Evolutionary conservation across 306 rosid genomes (phyloP).

Genomic region (Cercis canadensis): DNA sequence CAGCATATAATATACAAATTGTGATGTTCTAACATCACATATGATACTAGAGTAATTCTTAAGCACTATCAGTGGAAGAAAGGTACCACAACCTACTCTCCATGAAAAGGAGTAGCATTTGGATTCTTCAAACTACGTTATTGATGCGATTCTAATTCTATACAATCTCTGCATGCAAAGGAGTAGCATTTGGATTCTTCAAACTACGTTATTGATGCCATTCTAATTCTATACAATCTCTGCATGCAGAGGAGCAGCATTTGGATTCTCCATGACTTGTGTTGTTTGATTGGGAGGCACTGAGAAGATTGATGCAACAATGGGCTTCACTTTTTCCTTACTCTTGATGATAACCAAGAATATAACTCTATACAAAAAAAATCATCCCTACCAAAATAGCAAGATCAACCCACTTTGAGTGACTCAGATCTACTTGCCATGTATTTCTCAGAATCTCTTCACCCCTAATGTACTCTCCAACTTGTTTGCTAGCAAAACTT

Average conservation of each 20-base stretch:
- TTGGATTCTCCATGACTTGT: neutral
- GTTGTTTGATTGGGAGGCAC: slow-evolving; percentile 2
- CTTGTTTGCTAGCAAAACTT: slow-evolving; percentile 1
- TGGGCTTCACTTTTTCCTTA: slow-evolving; percentile 39
- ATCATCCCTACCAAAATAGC: slow-evolving; percentile 52
- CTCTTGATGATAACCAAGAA: slow-evolving; percentile 47
- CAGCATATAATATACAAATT: no score
- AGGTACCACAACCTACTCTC: no score
- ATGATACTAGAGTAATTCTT: no score
- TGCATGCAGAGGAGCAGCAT: neutral
- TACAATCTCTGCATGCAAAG: no score
- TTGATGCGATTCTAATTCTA: no score
- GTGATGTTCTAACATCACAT: no score
- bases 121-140: no score
- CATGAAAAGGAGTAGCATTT: no score
- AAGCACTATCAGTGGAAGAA: no score
- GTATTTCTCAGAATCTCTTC: slow-evolving; percentile 38
- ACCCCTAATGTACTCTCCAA: slow-evolving; percentile 23
- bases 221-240: neutral
- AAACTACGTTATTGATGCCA: no score
- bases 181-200: no score
- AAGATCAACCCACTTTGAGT: slow-evolving; percentile 62
- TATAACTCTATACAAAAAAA: slow-evolving; percentile 44
- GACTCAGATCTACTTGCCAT: slow-evolving; percentile 45
- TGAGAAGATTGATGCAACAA: neutral